These are phyloP conservation scores for Chytridium lagenaria DNA, from an alignment of 371 early-diverging fungal genomes.

Conservation along the genomic window DNA sequence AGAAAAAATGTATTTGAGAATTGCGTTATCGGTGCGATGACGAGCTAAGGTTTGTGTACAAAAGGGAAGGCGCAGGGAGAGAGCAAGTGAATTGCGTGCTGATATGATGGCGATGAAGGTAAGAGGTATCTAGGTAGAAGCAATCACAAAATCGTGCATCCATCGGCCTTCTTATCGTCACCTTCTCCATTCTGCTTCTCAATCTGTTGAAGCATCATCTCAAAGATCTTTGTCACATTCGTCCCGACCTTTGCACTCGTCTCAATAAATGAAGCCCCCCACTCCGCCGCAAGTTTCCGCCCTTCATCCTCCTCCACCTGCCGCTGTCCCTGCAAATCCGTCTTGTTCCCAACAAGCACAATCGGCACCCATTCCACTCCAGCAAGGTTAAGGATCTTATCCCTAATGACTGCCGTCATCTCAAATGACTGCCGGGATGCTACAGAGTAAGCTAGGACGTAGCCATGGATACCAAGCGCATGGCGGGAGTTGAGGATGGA, in stretches of 20 bases:
- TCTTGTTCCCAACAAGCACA: conserved; percentile 94
- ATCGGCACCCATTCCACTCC: conserved; percentile 81
- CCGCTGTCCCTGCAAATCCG: conserved; percentile 70
- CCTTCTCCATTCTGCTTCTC: conserved; percentile 52
- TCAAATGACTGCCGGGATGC: conserved; percentile 86
- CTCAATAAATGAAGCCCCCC: conserved; percentile 87
- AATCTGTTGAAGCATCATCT: conserved; percentile 58
- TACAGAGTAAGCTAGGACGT: conserved; percentile 93
- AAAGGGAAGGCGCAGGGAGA: no score
- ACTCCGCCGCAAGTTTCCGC: conserved; percentile 73
- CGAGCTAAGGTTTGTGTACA: no score
- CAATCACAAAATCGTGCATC: conserved; percentile 24
- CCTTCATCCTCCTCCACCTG: conserved; percentile 85
- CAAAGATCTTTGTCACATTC: conserved; percentile 75
- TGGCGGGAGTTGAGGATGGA: conserved; percentile 90
- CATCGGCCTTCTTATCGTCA: conserved; percentile 30
- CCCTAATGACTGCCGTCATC: conserved; percentile 86
- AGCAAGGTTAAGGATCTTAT: conserved; percentile 93
- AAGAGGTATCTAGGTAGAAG: no score
- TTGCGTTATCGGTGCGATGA: no score
- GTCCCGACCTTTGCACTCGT: conserved; percentile 90
- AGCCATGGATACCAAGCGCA: conserved; percentile 91
- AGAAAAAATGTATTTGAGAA: no score
- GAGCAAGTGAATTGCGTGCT: no score
- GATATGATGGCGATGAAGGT: no score